Evolutionary conservation across 257 asterid species (phyloP).

Genomic region (Przewalskia tangutica): DNA sequence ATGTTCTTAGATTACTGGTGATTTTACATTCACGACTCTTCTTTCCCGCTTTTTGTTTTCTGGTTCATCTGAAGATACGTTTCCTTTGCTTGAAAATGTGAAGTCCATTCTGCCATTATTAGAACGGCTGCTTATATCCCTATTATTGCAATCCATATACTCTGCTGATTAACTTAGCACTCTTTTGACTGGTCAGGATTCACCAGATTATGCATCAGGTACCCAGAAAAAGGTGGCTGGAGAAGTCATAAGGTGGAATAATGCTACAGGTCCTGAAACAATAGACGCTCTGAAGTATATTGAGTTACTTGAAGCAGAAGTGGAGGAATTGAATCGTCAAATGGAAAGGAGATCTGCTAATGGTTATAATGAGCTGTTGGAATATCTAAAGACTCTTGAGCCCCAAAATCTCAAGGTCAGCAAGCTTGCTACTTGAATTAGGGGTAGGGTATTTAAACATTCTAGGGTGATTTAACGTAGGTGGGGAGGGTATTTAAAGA

Average conservation of each 20-base stretch:
- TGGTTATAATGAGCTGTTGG: slow-evolving; percentile 75
- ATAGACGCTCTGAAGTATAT: slow-evolving; percentile 92
- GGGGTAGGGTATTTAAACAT: slow-evolving; percentile 11
- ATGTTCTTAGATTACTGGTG: not conserved
- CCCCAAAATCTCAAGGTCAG: slow-evolving; percentile 94
- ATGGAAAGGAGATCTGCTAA: slow-evolving; percentile 64
- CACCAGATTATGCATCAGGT: slow-evolving; percentile 86
- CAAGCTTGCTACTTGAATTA: not conserved
- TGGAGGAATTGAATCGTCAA: slow-evolving; percentile 86
- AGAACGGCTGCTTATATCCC: not conserved
- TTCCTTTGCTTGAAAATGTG: not conserved
- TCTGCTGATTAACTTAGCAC: slow-evolving; percentile 7
- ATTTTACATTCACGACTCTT: not conserved
- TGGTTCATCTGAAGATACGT: not conserved
- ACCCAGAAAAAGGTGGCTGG: slow-evolving; percentile 90
- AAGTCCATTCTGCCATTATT: not conserved
- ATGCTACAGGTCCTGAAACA: slow-evolving; percentile 75
- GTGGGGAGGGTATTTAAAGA: slow-evolving; percentile 5
- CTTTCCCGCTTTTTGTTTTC: not conserved
- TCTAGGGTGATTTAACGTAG: not conserved
- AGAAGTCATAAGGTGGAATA: slow-evolving; percentile 95
- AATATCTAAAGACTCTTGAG: slow-evolving; percentile 82
- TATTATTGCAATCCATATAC: not conserved
- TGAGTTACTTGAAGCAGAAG: slow-evolving; percentile 91
- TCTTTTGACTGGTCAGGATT: slow-evolving; percentile 45